Conservation (phyloP, 345 rosid genomes). For the Salix suchowensis region DNA sequence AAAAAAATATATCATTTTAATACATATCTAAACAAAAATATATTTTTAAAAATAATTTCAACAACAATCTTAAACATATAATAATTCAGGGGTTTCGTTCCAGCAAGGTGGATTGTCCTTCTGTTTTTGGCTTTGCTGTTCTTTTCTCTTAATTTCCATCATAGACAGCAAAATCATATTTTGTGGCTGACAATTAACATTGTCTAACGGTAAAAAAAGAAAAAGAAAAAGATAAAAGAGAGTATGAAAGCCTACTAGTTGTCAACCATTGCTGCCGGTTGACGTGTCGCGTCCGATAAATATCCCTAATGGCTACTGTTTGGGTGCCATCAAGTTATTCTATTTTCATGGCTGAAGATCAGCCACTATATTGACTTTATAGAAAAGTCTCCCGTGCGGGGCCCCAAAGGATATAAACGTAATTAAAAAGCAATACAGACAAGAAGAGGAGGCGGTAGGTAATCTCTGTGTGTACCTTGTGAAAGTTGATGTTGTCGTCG, state of each 20-base stretch:
- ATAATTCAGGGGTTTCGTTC: too few species aligned
- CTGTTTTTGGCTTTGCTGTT: too few species aligned
- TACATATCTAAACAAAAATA: too few species aligned
- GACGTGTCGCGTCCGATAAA: constrained; percentile 19
- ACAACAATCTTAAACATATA: too few species aligned
- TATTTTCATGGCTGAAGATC: constrained; percentile 9
- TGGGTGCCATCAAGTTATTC: neutral
- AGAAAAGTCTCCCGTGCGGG: constrained; percentile 24
- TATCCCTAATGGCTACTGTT: constrained; percentile 8
- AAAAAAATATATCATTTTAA: too few species aligned
- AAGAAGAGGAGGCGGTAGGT: neutral
- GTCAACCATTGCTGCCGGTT: constrained; percentile 43
- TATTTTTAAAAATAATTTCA: too few species aligned
- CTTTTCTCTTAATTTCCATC: neutral
- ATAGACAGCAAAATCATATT: neutral
- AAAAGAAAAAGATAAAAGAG: neutral
- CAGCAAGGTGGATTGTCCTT: too few species aligned
- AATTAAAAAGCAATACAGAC: constrained; percentile 18
- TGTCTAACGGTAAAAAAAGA: neutral
- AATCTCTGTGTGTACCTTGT: constrained; percentile 50
- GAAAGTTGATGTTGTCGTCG: constrained; percentile 97
- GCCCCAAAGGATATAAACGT: constrained; percentile 32
- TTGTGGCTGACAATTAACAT: neutral
- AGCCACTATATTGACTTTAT: constrained; percentile 29
- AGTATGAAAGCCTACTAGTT: neutral